phyloP scores from a whole-genome alignment of 2,329 filamentous ascomycete species.

The Microdochium trichocladiopsis region DNA sequence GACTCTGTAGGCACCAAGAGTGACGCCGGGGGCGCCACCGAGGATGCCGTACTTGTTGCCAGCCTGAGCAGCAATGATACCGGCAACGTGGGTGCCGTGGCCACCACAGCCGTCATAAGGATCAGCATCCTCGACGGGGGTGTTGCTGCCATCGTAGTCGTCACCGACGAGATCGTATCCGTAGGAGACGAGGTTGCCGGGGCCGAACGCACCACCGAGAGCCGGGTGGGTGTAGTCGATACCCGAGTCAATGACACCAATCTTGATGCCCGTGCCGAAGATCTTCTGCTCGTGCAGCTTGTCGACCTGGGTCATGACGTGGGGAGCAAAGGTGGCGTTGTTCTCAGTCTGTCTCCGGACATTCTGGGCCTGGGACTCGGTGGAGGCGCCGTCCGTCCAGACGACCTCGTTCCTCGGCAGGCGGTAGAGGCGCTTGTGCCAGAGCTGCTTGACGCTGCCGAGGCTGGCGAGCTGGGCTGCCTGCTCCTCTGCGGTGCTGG shows the following conservation, averaged over 20 bases:
- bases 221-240: constrained; percentile 57
- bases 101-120: constrained; percentile 49
- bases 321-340: constrained; percentile 36
- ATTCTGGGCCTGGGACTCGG: constrained; percentile 13
- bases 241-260: constrained; percentile 47
- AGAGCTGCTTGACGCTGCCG: constrained; percentile 39
- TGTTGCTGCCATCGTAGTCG: constrained; percentile 30
- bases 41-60: constrained; percentile 43
- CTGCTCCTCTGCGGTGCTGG: constrained; percentile 33
- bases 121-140: constrained; percentile 18
- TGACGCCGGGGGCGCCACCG: constrained; percentile 49
- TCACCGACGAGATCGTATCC: constrained; percentile 55
- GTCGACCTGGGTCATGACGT: constrained; percentile 50
- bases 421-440: constrained; percentile 36
- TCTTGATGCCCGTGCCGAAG: constrained; percentile 42
- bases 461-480: constrained; percentile 31
- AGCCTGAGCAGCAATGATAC: constrained; percentile 53
- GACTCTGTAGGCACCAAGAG: constrained; percentile 48
- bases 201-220: constrained; percentile 57
- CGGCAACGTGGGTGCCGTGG: constrained; percentile 56
- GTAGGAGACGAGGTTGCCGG: constrained; percentile 48
- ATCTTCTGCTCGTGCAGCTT: constrained; percentile 40
- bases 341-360: constrained; percentile 23
- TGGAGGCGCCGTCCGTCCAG: constrained; percentile 29
- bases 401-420: constrained; percentile 36